Evolutionary conservation across 2,329 filamentous ascomycete genomes (phyloP).

Genomic region (Trichoderma hamatum): DNA sequence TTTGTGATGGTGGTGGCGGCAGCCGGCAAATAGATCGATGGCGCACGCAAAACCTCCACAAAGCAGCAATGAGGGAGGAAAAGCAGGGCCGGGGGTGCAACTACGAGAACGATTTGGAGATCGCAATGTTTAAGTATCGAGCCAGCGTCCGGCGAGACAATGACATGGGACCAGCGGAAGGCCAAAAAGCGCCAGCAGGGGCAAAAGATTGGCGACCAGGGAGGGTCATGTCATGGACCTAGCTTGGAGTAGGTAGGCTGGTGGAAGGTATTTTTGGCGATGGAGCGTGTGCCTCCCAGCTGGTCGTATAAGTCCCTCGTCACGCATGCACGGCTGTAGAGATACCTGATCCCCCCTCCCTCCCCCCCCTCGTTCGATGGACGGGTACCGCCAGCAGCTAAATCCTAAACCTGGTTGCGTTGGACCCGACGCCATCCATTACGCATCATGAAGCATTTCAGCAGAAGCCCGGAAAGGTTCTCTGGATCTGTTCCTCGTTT

Average conservation of each 20-base stretch:
- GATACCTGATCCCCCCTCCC: background rate
- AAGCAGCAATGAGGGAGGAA: slow-evolving; percentile 19
- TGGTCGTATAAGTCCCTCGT: background rate
- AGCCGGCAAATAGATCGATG: slow-evolving; percentile 3
- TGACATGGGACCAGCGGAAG: slow-evolving; percentile 21
- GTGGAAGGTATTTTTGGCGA: slow-evolving; percentile 14
- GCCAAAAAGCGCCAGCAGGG: slow-evolving; percentile 19
- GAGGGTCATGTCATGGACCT: slow-evolving; percentile 16
- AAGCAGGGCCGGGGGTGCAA: slow-evolving; percentile 12
- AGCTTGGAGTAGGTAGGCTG: slow-evolving; percentile 10
- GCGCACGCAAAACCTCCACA: slow-evolving; percentile 25
- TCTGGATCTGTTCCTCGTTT: background rate
- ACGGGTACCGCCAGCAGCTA: background rate
- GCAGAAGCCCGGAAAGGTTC: background rate
- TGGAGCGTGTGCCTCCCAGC: background rate
- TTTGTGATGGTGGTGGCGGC: slow-evolving; percentile 20
- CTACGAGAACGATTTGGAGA: slow-evolving; percentile 18
- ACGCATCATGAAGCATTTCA: slow-evolving; percentile 14
- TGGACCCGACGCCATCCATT: background rate
- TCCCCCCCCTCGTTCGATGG: background rate
- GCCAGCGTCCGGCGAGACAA: background rate
- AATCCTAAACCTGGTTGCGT: background rate
- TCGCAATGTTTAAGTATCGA: slow-evolving; percentile 27
- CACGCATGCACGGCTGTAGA: background rate
- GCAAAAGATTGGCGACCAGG: slow-evolving; percentile 20